Evolutionary conservation across 2,329 filamentous ascomycete species (phyloP).

Genomic region (Akanthomyces dipterigenus): DNA sequence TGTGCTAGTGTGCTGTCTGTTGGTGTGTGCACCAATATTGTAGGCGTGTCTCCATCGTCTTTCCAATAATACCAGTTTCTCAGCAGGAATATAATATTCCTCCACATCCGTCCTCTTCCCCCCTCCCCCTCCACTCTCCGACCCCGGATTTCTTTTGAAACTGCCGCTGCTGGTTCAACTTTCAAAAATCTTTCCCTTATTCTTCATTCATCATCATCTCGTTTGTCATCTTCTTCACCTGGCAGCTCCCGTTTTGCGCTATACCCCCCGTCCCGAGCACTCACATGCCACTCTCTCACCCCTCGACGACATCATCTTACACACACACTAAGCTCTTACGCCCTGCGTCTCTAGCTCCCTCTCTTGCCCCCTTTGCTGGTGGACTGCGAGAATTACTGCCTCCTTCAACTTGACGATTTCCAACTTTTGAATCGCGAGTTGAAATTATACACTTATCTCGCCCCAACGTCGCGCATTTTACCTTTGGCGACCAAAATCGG

Average conservation of each 20-base stretch:
- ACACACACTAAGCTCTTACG: constrained; percentile 7
- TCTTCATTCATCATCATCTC: not conserved
- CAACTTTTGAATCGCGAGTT: not conserved
- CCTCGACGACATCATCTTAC: constrained; percentile 11
- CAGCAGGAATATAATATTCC: constrained; percentile 25
- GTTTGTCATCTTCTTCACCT: not conserved
- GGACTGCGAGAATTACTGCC: not conserved
- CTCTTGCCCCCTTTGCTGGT: not conserved
- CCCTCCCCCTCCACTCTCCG: constrained; percentile 17
- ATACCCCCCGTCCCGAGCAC: not conserved
- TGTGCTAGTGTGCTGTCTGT: constrained; percentile 4
- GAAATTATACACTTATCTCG: not conserved
- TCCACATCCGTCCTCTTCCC: constrained; percentile 19
- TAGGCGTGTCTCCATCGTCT: not conserved
- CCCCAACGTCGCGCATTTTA: not conserved
- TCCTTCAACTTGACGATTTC: no score
- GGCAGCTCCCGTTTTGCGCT: not conserved
- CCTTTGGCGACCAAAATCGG: not conserved
- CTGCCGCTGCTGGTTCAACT: not conserved
- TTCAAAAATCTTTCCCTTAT: not conserved
- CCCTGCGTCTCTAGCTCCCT: not conserved
- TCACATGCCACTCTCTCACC: constrained; percentile 3
- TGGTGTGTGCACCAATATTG: not conserved
- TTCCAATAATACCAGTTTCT: not conserved
- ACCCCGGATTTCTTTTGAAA: constrained; percentile 22